phyloP scores from a whole-genome alignment of 768 basidiomycete species.

The Galerina marginata region DNA sequence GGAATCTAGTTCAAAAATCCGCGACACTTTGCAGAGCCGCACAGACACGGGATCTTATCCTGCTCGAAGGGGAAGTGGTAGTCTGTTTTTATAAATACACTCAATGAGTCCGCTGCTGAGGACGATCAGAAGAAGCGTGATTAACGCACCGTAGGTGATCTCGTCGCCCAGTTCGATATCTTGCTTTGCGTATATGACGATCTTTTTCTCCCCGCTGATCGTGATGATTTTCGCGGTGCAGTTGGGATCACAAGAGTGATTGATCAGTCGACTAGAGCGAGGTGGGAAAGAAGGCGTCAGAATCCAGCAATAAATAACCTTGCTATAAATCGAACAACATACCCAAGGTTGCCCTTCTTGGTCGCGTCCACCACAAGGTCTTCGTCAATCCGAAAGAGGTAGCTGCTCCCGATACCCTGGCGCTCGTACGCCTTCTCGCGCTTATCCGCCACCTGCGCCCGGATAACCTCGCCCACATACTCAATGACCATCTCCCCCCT shows the following conservation, averaged over 20 bases:
- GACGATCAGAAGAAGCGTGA: not conserved
- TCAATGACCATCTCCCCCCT: conserved; percentile 99
- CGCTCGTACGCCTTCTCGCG: conserved; percentile 97
- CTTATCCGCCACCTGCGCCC: conserved; percentile 94
- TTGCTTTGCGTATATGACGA: conserved; percentile 98
- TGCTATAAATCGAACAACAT: conserved; percentile 37
- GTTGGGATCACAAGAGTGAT: conserved; percentile 97
- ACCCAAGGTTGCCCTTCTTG: conserved; percentile 99
- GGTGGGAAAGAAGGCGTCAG: conserved; percentile 10
- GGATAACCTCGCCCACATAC: conserved; percentile 97
- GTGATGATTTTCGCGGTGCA: conserved; percentile 92
- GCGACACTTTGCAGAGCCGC: conserved; percentile 89
- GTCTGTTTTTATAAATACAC: conserved; percentile 51
- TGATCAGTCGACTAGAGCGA: conserved; percentile 84
- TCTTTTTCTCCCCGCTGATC: conserved; percentile 93
- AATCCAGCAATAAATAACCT: not conserved
- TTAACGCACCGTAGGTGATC: conserved; percentile 87
- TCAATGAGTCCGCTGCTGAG: conserved; percentile 1
- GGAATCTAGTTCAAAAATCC: conserved; percentile 89
- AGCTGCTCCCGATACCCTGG: conserved; percentile 97
- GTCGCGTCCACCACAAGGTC: conserved; percentile 98
- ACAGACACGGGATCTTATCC: conserved; percentile 94
- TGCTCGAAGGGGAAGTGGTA: conserved; percentile 99
- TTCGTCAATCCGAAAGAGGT: conserved; percentile 97
- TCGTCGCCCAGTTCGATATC: conserved; percentile 97